Percentiles rank a stretch among this genome's conserved stretches.
phyloP scores from a whole-genome alignment of 2,329 filamentous ascomycete species.

The Alternaria hordeiaustralica region DNA sequence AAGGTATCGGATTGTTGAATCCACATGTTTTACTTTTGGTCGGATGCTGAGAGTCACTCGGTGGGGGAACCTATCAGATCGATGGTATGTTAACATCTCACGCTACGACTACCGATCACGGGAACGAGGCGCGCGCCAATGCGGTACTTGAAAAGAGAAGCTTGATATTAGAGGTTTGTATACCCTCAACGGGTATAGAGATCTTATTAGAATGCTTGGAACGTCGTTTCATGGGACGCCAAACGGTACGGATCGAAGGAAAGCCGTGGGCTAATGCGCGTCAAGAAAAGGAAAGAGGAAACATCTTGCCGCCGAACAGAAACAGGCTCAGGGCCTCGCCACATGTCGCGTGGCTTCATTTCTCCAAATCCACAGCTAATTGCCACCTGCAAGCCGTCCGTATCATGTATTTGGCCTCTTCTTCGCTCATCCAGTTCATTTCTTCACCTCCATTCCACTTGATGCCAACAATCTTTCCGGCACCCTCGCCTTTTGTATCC shows the following conservation, averaged over 20 bases:
- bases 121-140: neutral
- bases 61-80: neutral
- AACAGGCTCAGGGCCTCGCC: neutral
- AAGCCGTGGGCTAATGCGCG: neutral
- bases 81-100: neutral
- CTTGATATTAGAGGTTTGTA: neutral
- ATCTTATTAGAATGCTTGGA: neutral
- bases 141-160: neutral
- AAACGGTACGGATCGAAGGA: neutral
- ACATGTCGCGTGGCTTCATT: slow-evolving; percentile 53
- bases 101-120: neutral
- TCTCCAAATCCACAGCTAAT: slow-evolving; percentile 52
- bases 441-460: slow-evolving; percentile 42
- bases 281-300: neutral
- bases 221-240: neutral
- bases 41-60: neutral
- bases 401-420: slow-evolving; percentile 40
- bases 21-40: neutral
- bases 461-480: slow-evolving; percentile 44
- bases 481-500: slow-evolving; percentile 43
- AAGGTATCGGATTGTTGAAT: neutral
- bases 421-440: slow-evolving; percentile 34
- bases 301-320: neutral
- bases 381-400: slow-evolving; percentile 30
- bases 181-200: neutral